Evolutionary conservation across 2,329 filamentous ascomycete species (phyloP).

Genomic region (Fusarium multiceps): DNA sequence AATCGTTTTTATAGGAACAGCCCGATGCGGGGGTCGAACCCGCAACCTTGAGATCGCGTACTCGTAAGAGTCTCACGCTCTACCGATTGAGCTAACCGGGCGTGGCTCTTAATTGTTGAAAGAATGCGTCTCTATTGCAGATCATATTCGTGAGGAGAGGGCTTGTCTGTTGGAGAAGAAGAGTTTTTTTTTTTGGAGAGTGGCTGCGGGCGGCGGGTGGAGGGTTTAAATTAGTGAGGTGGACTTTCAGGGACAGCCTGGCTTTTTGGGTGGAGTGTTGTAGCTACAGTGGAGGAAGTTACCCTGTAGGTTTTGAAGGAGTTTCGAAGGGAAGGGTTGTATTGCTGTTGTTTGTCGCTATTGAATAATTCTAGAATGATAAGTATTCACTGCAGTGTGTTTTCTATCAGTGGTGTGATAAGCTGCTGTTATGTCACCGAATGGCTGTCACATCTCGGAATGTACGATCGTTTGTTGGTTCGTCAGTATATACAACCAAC

Average conservation of each 20-base stretch:
- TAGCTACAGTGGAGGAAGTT: neutral
- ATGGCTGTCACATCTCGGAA: neutral
- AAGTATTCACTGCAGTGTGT: too few relatives aligned
- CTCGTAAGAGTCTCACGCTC: conserved; percentile 74
- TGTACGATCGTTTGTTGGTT: neutral
- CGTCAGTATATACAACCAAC: neutral
- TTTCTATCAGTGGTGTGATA: too few relatives aligned
- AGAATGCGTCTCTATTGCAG: fast-evolving
- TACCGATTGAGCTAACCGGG: conserved; percentile 56
- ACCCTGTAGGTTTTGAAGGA: neutral
- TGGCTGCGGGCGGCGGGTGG: neutral
- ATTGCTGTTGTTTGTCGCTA: too few relatives aligned
- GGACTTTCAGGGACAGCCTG: conserved; percentile 19
- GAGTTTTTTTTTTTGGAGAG: neutral
- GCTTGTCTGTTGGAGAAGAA: neutral
- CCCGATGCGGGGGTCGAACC: conserved; percentile 63
- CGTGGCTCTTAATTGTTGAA: conserved; percentile 36
- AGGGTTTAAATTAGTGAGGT: conserved; percentile 15
- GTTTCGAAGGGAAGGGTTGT: too few relatives aligned
- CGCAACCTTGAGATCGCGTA: conserved; percentile 64
- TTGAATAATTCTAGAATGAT: too few relatives aligned
- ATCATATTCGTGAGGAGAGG: neutral
- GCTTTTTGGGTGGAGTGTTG: neutral
- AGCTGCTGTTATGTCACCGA: neutral
- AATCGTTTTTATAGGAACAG: conserved; percentile 40